These are phyloP conservation scores for apple (Malus domestica) DNA, from an alignment of 306 rosid genomes.

Conservation along the genomic window ASM211411v1 NC_041792.1:5001501-5002000, in stretches of 20 bases:
- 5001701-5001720: background rate
- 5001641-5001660: background rate
- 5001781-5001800: slow-evolving; percentile 69
- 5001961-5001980: slow-evolving; percentile 81
- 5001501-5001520: background rate
- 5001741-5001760: slow-evolving; percentile 80
- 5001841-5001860: slow-evolving; percentile 79
- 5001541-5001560: background rate
- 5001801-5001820: slow-evolving; percentile 76
- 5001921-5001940: slow-evolving; percentile 95
- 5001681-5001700: background rate
- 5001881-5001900: slow-evolving; percentile 83
- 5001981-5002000: slow-evolving; percentile 78
- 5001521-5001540: background rate
- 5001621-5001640: background rate
- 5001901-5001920: slow-evolving; percentile 94
- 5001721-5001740: slow-evolving; percentile 19
- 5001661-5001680: too few relatives aligned
- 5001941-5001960: slow-evolving; percentile 97
- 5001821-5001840: slow-evolving; percentile 70
- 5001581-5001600: background rate
- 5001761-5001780: slow-evolving; percentile 77
- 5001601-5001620: background rate
- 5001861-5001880: slow-evolving; percentile 89
- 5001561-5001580: background rate